phyloP scores from a whole-genome alignment of 345 rosid genomes.

The Dimocarpus longan region DNA sequence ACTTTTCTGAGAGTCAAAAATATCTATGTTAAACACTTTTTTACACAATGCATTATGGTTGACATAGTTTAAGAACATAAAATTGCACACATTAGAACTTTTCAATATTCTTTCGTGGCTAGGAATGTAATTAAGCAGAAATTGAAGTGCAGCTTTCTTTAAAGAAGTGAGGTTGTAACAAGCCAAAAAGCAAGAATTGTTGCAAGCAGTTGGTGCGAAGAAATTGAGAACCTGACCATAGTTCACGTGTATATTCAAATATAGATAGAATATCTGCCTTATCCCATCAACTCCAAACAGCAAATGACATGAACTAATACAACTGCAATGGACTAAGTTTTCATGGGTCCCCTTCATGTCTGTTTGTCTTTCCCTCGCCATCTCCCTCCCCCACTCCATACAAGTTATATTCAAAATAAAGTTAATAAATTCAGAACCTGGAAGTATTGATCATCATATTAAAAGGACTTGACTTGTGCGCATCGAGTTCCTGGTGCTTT shows the following conservation, averaged over 20 bases:
- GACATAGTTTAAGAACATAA: not conserved
- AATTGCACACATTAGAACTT: not conserved
- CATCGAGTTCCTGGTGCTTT: no score
- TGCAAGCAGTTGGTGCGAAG: conserved; percentile 4
- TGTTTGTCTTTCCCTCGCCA: conserved; percentile 1
- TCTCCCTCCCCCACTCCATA: no score
- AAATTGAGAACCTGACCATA: conserved; percentile 18
- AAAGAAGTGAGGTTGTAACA: conserved; percentile 8
- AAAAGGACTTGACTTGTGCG: no score
- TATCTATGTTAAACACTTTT: no score
- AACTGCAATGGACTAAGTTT: conserved; percentile 4
- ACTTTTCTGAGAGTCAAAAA: no score
- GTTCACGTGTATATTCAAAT: conserved; percentile 11
- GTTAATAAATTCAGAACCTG: no score
- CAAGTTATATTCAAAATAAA: not conserved
- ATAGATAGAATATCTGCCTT: conserved; percentile 4
- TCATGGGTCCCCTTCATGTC: conserved; percentile 12
- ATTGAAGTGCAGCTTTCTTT: conserved; percentile 14
- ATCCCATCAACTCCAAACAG: not conserved
- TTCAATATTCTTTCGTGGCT: conserved; percentile 1
- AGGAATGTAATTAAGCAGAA: conserved; percentile 15
- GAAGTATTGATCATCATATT: no score
- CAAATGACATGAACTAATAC: conserved; percentile 18
- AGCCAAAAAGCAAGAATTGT: not conserved
- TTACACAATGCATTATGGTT: no score